Percentiles rank a stretch among this genome's conserved stretches.
These are phyloP conservation scores for Leccinum aurantiacum DNA, from an alignment of 768 basidiomycete genomes.

Conservation along the genomic window DNA sequence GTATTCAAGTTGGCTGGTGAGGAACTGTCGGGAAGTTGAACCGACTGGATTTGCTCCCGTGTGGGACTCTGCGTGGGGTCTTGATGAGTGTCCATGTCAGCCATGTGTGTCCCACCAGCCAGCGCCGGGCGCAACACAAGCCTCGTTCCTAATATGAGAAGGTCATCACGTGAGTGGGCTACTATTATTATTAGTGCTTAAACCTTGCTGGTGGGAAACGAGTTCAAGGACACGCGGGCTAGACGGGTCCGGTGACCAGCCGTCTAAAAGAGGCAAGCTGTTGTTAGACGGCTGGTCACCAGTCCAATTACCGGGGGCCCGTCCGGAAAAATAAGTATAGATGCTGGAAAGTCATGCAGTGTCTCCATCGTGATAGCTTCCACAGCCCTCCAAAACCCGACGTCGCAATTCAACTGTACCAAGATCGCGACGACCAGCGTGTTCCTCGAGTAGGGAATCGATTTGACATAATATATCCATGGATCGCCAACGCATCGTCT, in stretches of 20 bases:
- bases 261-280: no score
- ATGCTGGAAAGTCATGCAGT: not conserved
- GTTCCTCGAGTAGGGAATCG: slow-evolving; percentile 54
- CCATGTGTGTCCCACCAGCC: not conserved
- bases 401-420: slow-evolving; percentile 60
- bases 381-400: slow-evolving; percentile 34
- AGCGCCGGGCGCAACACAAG: no score
- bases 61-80: not conserved
- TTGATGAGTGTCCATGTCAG: not conserved
- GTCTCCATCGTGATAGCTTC: slow-evolving; percentile 11
- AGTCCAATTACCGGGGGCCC: not conserved
- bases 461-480: slow-evolving; percentile 43
- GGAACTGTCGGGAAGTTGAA: not conserved
- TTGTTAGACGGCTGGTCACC: no score
- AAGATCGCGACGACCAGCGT: slow-evolving; percentile 48
- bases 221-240: no score
- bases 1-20: not conserved
- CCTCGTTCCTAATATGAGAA: not conserved
- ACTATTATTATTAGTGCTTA: no score
- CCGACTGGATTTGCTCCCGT: not conserved
- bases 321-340: not conserved
- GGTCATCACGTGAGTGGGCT: not conserved
- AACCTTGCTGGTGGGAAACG: no score
- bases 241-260: no score
- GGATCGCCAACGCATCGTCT: slow-evolving; percentile 51